These are phyloP conservation scores for Citrus maxima DNA, from an alignment of 345 rosid genomes.

Conservation along the genomic window DNA sequence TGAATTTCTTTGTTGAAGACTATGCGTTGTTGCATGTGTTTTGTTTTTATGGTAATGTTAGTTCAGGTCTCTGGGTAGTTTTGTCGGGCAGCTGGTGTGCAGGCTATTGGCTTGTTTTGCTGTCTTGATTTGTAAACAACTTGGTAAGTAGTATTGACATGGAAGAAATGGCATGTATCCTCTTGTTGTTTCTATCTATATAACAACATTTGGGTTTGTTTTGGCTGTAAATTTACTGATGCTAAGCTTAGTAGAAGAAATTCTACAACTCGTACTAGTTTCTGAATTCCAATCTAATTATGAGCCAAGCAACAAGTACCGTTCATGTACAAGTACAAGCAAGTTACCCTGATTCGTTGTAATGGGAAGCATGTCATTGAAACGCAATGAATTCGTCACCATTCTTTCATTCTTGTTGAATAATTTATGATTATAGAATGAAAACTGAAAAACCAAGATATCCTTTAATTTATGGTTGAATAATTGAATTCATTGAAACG, in stretches of 20 bases:
- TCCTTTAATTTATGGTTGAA: neutral
- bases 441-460: no score
- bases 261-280: no score
- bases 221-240: neutral
- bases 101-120: neutral
- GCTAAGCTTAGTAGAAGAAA: neutral
- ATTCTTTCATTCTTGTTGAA: neutral
- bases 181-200: neutral
- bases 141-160: neutral
- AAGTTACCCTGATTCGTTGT: no score
- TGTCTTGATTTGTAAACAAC: neutral
- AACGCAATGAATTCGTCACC: neutral
- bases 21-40: neutral
- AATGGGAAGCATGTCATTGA: neutral
- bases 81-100: neutral
- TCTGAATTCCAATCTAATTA: neutral
- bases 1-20: conserved; percentile 2
- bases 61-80: neutral
- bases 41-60: neutral
- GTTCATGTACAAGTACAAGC: neutral
- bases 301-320: neutral
- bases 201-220: neutral
- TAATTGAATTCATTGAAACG: no score
- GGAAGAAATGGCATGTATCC: no score
- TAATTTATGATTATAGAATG: neutral